Base-by-base conservation (phyloP, 108 stramenopile species). In the Pelagomonas calceolata region DNA sequence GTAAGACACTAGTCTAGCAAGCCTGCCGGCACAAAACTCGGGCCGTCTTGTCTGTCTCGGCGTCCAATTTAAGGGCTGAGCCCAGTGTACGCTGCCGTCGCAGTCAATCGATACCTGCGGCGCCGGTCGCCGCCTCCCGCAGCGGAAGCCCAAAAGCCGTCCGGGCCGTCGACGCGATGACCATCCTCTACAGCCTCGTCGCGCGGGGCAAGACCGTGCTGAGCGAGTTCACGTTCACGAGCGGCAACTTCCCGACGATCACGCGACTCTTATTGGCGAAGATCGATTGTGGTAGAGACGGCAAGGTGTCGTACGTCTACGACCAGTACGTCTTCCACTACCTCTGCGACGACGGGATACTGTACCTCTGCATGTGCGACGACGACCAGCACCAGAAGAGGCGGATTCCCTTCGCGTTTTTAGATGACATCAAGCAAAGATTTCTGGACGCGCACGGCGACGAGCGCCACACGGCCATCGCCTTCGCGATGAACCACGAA, bases 201-300 rank as follows among this genome's bases (percentile, higher is more conserved):
- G 85, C 86, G 17, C 69, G 86, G 26, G 79, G 77, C 0, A 84
- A 70, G 65, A 66, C 80, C 17, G 85, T 85, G 69, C 80, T 87
- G 10, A 70, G 81, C 31, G 86, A 87, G 69, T 83, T 78, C 66
- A 84, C 83, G 17, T 32, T 67, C 45, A 69, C 80, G 18, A 71
- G 69, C 4, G 86, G 76, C 5, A 87, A 87, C 64, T 87, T 87
- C 37, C 85, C 86, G 30, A 85, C 85, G 21, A 65, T 87, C 36
- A 84, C 86, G 9, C 67, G 85, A 14, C 73, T 85, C 3, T 77
- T 87, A 35, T 80, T 87, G 39, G 83, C 68, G 32, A 76, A 75
- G n/a, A 85, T 87, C 30, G 66, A 71, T 18, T 21, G 63, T 4
- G 33, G 44, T 15, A 14, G 32, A 4, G 76, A 75, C 34, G 14